A percentile compares a stretch with the other conserved stretches of the same genome.
Conservation (phyloP, 2,329 filamentous ascomycete species). For the Diaporthe sp. region DNA sequence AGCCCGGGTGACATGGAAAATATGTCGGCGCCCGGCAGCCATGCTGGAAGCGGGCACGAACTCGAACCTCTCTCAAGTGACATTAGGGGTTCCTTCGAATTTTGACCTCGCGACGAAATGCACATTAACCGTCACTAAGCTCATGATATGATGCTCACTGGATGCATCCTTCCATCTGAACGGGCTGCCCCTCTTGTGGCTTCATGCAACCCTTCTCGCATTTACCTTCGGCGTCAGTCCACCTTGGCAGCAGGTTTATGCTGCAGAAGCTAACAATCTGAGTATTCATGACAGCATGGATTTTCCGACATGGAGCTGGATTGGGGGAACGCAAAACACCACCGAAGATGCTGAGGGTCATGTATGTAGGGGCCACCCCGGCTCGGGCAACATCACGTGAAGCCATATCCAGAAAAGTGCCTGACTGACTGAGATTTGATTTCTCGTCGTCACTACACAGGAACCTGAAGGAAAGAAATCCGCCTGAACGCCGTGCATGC, state of each 20-base stretch:
- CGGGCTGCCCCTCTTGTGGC: not conserved
- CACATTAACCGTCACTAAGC: not conserved
- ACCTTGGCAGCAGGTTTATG: not conserved
- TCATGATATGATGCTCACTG: not conserved
- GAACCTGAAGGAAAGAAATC: not conserved
- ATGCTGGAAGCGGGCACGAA: not conserved
- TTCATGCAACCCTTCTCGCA: not conserved
- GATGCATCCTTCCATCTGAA: not conserved
- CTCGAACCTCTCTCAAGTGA: not conserved
- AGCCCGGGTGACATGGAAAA: not conserved
- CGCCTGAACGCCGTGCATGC: conserved; percentile 27
- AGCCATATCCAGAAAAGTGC: not conserved
- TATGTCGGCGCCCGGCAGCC: not conserved
- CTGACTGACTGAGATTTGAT: not conserved
- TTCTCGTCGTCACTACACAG: not conserved
- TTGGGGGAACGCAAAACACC: not conserved
- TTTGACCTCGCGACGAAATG: not conserved
- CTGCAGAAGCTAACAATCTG: not conserved
- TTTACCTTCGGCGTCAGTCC: not conserved
- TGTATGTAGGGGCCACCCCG: not conserved
- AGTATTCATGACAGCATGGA: not conserved
- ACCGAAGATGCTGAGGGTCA: not conserved
- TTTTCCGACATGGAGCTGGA: not conserved
- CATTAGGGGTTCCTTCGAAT: not conserved
- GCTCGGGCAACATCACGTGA: not conserved